Conservation (phyloP, 352 stramenopile genomes). For the Globisporangium abappressorium region DNA sequence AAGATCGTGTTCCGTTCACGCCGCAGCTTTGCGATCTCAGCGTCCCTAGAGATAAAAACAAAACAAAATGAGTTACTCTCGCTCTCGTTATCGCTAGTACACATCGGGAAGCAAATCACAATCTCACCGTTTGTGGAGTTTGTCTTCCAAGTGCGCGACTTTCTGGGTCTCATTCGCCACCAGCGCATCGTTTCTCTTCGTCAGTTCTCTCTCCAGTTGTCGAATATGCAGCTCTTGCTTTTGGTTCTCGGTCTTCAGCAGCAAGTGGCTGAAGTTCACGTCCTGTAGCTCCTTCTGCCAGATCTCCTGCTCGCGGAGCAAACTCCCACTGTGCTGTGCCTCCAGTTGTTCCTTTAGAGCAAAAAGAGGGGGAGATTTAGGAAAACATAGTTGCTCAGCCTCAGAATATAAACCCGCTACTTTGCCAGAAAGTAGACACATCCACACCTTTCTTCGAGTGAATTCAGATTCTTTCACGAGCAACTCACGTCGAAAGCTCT, state of each 20-base stretch:
- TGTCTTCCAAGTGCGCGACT: slow-evolving; percentile 41
- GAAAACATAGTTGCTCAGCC: too few species aligned
- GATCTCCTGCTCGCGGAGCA: slow-evolving; percentile 50
- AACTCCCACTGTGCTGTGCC: slow-evolving; percentile 24
- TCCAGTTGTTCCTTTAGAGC: slow-evolving; percentile 28
- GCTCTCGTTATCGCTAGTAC: background rate
- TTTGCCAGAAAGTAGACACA: too few species aligned
- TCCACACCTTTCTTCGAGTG: slow-evolving; percentile 19
- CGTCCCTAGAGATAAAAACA: slow-evolving; percentile 33
- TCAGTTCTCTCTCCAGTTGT: slow-evolving; percentile 60
- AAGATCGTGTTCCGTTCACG: slow-evolving; percentile 68
- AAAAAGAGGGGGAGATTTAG: background rate
- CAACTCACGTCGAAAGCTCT: slow-evolving; percentile 43
- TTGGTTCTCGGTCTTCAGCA: slow-evolving; percentile 46
- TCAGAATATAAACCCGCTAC: too few species aligned
- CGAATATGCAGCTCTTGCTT: slow-evolving; percentile 61
- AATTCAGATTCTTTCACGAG: slow-evolving; percentile 29
- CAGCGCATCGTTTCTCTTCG: slow-evolving; percentile 43
- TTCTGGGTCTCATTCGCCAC: slow-evolving; percentile 38
- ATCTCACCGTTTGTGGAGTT: slow-evolving; percentile 36
- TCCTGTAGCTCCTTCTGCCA: slow-evolving; percentile 62
- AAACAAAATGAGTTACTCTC: background rate
- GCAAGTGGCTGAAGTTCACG: slow-evolving; percentile 39
- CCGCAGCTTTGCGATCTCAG: slow-evolving; percentile 51
- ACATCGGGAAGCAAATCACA: background rate